Percentiles rank a stretch among this genome's conserved stretches.
phyloP scores from a whole-genome alignment of 2,329 filamentous ascomycete genomes.

The Fusarium paranaense region DNA sequence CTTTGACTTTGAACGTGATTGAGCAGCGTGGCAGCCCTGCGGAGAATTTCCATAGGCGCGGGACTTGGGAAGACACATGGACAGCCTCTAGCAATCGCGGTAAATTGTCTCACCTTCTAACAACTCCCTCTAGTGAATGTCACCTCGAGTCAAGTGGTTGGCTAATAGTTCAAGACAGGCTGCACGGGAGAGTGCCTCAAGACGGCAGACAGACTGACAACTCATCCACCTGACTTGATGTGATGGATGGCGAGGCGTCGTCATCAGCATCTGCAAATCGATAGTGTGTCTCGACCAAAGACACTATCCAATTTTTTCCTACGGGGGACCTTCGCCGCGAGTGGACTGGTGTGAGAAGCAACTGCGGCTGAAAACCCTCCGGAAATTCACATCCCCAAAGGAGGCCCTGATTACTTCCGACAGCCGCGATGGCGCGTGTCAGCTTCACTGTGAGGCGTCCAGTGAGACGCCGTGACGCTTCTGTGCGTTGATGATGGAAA shows the following conservation, averaged over 20 bases:
- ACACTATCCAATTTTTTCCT: slow-evolving; percentile 7
- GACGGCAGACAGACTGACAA: not conserved
- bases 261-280: slow-evolving; percentile 4
- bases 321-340: not conserved
- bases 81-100: not conserved
- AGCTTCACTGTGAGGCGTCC: slow-evolving; percentile 26
- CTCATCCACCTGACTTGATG: slow-evolving; percentile 13
- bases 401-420: not conserved
- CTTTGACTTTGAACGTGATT: slow-evolving; percentile 18
- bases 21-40: slow-evolving; percentile 12
- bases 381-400: not conserved
- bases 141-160: slow-evolving; percentile 27
- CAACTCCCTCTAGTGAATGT: slow-evolving; percentile 14
- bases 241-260: slow-evolving; percentile 11
- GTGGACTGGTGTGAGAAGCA: slow-evolving; percentile 11
- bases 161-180: not conserved
- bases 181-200: not conserved
- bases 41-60: slow-evolving; percentile 10
- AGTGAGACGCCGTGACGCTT: slow-evolving; percentile 7
- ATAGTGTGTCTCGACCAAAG: slow-evolving; percentile 11
- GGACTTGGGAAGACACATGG: slow-evolving; percentile 8
- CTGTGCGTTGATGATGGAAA: slow-evolving; percentile 14
- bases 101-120: slow-evolving; percentile 29
- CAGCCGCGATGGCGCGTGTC: not conserved
- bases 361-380: slow-evolving; percentile 1